Conservation (phyloP, 2,329 filamentous ascomycete genomes). For the Endothia cerciana region DNA sequence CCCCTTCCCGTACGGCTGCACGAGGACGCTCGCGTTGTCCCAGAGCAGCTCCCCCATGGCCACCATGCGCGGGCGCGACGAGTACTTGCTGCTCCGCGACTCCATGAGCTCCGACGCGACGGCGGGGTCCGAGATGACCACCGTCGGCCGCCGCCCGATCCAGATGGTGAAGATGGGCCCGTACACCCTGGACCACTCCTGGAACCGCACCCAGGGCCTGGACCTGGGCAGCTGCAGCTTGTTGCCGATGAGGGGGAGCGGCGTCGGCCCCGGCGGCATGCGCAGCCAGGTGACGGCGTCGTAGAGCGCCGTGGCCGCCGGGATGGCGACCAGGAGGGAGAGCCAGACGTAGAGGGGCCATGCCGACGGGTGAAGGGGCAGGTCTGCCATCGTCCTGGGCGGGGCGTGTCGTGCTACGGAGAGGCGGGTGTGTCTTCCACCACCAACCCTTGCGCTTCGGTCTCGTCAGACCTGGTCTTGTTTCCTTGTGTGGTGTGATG, state of each 20-base stretch:
- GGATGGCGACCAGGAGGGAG: slow-evolving; percentile 31
- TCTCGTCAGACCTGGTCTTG: too few relatives aligned
- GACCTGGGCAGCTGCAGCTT: slow-evolving; percentile 36
- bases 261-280: slow-evolving; percentile 51
- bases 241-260: slow-evolving; percentile 50
- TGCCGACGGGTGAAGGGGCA: slow-evolving; percentile 25
- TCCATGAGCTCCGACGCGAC: slow-evolving; percentile 50
- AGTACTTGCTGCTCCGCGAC: slow-evolving; percentile 45
- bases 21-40: slow-evolving; percentile 48
- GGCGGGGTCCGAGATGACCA: slow-evolving; percentile 49
- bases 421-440: too few relatives aligned
- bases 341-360: slow-evolving; percentile 32
- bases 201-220: slow-evolving; percentile 44
- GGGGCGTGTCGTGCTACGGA: too few relatives aligned
- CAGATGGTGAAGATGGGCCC: slow-evolving; percentile 53
- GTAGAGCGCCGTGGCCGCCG: slow-evolving; percentile 35
- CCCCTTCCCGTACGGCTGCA: slow-evolving; percentile 52
- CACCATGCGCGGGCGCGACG: slow-evolving; percentile 32
- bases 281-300: slow-evolving; percentile 40
- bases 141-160: slow-evolving; percentile 49
- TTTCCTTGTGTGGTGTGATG: too few relatives aligned
- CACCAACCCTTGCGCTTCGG: too few relatives aligned
- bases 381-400: slow-evolving; percentile 19
- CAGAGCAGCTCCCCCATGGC: slow-evolving; percentile 36
- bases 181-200: slow-evolving; percentile 48